phyloP scores from a whole-genome alignment of 495 filamentous ascomycete species.

The Penicillium lividum region DNA sequence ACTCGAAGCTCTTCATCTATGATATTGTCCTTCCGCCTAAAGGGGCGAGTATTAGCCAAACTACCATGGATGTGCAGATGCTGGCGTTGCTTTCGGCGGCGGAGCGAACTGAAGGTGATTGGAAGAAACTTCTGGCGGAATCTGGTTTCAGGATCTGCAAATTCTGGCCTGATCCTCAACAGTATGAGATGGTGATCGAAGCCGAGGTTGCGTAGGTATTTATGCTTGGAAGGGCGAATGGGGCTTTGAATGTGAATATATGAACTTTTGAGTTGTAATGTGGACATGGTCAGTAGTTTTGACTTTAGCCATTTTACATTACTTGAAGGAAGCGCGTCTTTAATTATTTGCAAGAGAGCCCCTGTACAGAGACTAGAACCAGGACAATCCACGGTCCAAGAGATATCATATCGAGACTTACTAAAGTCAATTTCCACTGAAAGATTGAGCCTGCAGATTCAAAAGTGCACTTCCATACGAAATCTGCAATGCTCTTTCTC shows the following conservation, averaged over 20 bases:
- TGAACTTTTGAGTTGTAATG: neutral
- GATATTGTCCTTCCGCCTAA: conserved; percentile 43
- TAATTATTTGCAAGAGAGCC: no score
- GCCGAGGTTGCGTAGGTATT: conserved; percentile 21
- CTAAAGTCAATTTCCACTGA: no score
- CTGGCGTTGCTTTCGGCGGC: conserved; percentile 35
- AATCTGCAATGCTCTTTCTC: no score
- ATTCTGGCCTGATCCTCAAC: conserved; percentile 38
- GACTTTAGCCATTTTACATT: neutral
- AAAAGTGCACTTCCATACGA: no score
- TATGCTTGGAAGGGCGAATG: neutral
- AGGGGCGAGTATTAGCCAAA: conserved; percentile 28
- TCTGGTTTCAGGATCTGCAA: conserved; percentile 45
- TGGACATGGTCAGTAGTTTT: neutral
- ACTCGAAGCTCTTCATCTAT: conserved; percentile 48
- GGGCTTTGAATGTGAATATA: neutral
- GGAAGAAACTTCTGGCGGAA: conserved; percentile 36
- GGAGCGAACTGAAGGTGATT: conserved; percentile 40
- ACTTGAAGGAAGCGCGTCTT: no score
- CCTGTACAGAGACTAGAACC: no score
- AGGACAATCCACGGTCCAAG: no score
- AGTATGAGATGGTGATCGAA: conserved; percentile 36
- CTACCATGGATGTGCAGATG: conserved; percentile 41
- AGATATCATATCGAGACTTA: no score
- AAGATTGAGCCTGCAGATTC: no score